phyloP scores from a whole-genome alignment of 2,329 filamentous ascomycete genomes.

The Ophiostoma himal-ulmi region DNA sequence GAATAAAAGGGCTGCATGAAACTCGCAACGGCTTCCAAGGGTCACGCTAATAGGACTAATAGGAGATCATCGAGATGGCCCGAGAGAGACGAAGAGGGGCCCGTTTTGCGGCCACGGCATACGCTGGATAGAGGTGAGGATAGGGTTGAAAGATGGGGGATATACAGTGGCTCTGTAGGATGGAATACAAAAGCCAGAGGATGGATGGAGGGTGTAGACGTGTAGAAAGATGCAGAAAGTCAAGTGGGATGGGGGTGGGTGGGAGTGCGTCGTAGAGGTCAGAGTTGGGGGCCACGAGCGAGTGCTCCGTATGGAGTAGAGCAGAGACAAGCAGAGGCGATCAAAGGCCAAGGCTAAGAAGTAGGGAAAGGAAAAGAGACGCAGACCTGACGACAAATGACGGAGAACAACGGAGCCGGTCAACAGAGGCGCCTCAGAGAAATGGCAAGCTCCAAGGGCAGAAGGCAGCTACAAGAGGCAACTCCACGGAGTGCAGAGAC shows the following conservation, averaged over 20 bases:
- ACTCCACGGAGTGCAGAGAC: background rate
- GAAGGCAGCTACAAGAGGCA: no score
- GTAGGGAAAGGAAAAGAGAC: background rate
- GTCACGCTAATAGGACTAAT: slow-evolving; percentile 7
- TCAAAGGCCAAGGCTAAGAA: background rate
- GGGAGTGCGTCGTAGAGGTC: background rate
- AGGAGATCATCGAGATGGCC: slow-evolving; percentile 9
- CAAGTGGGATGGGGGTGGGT: background rate
- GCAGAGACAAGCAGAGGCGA: no score
- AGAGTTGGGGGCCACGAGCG: background rate
- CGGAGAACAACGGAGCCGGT: background rate
- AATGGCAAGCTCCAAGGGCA: background rate
- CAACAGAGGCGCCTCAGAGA: background rate
- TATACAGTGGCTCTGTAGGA: background rate
- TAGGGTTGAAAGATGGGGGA: background rate
- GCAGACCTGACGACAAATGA: background rate
- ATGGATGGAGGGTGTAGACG: no score
- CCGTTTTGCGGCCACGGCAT: background rate
- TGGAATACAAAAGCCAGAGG: no score
- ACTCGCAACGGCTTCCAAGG: background rate
- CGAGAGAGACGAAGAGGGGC: slow-evolving; percentile 8
- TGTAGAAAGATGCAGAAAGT: background rate
- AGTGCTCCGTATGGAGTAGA: background rate
- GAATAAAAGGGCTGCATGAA: background rate
- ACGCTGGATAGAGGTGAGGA: background rate